Percentiles rank a stretch among this genome's conserved stretches.
Conservation (phyloP, 2,329 filamentous ascomycete genomes). For the Cladophialophora bantiana region DNA sequence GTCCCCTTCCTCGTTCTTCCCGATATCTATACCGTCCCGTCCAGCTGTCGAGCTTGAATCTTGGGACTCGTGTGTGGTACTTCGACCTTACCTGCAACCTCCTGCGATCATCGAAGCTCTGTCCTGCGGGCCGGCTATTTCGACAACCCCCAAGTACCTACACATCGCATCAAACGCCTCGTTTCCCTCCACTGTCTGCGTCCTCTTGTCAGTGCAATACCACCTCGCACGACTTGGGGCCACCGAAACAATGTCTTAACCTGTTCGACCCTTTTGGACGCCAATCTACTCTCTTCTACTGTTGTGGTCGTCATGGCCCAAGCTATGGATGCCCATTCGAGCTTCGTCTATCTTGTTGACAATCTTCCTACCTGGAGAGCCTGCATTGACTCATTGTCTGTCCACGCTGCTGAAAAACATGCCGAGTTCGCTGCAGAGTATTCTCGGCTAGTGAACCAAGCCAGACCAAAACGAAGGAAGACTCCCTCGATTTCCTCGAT, state of each 20-base stretch:
- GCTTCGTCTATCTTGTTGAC: constrained; percentile 54
- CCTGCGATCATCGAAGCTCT: neutral
- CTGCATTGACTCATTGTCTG: constrained; percentile 51
- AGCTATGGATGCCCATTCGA: constrained; percentile 52
- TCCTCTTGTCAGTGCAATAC: constrained; percentile 23
- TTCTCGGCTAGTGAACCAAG: constrained; percentile 46
- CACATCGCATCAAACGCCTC: constrained; percentile 9
- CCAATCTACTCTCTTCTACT: constrained; percentile 1
- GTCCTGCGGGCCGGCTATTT: neutral
- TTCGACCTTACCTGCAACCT: neutral
- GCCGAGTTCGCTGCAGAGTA: constrained; percentile 54
- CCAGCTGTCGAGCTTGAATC: neutral
- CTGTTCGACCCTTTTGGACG: constrained; percentile 25
- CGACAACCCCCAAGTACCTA: constrained; percentile 1
- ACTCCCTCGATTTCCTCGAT: constrained; percentile 51
- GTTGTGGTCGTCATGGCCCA: constrained; percentile 23
- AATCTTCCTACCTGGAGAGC: constrained; percentile 55
- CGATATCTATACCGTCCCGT: neutral
- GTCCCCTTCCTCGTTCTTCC: neutral
- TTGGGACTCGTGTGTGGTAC: neutral
- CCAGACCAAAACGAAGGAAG: constrained; percentile 50
- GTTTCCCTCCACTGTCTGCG: neutral
- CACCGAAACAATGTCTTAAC: constrained; percentile 27
- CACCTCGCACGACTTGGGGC: constrained; percentile 28
- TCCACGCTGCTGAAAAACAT: constrained; percentile 50